Conservation (phyloP, 106 monocot genomes). For the Dendrobium chrysotoxum region DNA sequence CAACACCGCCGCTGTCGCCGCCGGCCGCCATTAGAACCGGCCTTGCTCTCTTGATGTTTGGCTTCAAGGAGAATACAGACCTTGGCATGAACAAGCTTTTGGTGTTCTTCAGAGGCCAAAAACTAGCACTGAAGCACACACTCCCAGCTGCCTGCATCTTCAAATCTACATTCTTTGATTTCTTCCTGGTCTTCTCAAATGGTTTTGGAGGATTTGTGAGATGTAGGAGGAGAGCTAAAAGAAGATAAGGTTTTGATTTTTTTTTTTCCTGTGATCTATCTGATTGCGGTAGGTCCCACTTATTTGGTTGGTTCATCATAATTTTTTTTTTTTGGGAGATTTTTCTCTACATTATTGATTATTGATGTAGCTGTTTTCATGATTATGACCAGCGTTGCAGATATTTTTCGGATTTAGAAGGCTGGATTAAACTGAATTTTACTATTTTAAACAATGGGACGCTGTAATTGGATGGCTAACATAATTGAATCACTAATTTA, state of each 20-base stretch:
- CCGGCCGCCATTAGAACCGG: no score
- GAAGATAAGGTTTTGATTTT: background rate
- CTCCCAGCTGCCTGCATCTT: conserved; percentile 6
- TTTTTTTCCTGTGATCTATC: background rate
- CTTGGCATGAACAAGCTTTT: background rate
- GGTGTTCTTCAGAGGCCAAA: background rate
- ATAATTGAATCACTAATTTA: no score
- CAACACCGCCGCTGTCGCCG: background rate
- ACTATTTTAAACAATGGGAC: no score
- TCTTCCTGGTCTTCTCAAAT: background rate
- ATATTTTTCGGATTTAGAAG: no score
- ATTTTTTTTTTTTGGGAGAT: no score
- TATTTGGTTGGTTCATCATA: no score
- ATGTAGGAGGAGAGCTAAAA: background rate
- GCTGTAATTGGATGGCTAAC: no score
- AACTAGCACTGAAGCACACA: background rate
- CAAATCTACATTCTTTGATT: background rate
- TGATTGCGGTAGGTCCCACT: no score
- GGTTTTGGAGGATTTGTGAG: background rate
- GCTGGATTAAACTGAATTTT: no score
- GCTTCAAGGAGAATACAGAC: background rate
- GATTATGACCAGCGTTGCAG: no score
- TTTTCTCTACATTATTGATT: no score
- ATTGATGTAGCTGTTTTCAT: no score
- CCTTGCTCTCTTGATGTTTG: background rate